Conservation (phyloP, 1,139 yeast genomes). For the Eremothecium gossypii region DNA sequence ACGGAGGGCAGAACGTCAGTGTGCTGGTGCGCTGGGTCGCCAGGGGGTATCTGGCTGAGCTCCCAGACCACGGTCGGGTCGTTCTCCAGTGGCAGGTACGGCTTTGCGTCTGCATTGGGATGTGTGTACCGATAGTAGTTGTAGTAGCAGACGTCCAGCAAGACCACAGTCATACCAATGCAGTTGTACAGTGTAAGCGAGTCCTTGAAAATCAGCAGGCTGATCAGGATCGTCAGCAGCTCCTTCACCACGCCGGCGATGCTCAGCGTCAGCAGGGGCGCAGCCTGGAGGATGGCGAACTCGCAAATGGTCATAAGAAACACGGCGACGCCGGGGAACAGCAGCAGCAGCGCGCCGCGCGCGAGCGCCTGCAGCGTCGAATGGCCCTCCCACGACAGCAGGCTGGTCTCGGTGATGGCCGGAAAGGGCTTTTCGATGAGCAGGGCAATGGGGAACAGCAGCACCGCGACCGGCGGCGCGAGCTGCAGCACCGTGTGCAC, state of each 20-base stretch:
- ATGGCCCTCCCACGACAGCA: constrained; percentile 14
- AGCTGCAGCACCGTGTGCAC: constrained; percentile 73
- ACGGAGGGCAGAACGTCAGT: not conserved
- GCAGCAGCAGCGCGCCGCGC: constrained; percentile 46
- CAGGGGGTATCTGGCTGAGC: constrained; percentile 3
- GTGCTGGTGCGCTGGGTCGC: constrained; percentile 2
- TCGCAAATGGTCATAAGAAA: constrained; percentile 88
- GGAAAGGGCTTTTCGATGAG: constrained; percentile 26
- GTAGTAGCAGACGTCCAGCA: constrained; percentile 73
- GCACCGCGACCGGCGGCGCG: constrained; percentile 71
- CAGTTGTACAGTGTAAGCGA: constrained; percentile 49
- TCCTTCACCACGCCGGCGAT: constrained; percentile 93
- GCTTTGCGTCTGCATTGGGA: constrained; percentile 9
- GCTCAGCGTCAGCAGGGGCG: constrained; percentile 78
- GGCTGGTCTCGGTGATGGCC: constrained; percentile 16
- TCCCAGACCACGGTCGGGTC: constrained; percentile 4
- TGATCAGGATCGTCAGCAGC: constrained; percentile 64
- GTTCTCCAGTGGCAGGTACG: constrained; percentile 1
- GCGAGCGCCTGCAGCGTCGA: constrained; percentile 25
- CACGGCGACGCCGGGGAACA: constrained; percentile 80
- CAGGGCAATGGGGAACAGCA: constrained; percentile 41
- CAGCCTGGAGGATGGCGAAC: constrained; percentile 68
- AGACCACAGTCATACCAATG: constrained; percentile 69
- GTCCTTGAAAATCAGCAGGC: constrained; percentile 71
- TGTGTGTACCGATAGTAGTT: constrained; percentile 51